Evolutionary conservation across 192 early-diverging fungal species (phyloP), one percentile per base, ranked within the genome.

Genomic region (Rhizophagus sp.): DNA sequence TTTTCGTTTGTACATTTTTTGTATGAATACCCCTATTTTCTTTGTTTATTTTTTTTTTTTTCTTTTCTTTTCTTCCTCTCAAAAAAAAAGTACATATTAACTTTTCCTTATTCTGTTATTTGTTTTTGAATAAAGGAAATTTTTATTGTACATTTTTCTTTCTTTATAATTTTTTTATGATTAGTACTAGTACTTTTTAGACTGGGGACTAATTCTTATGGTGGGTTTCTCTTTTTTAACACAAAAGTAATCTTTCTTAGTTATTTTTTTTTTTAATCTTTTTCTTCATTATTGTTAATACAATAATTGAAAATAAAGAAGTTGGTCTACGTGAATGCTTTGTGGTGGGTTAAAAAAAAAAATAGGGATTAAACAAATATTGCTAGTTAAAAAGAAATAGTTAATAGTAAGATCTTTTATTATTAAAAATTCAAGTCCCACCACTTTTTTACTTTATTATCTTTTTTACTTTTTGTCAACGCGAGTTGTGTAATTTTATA

Each of bases 1-100:
- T 77, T 81, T 80, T 73, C 67, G 50, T 79, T 82, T 39, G 65
- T 67, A 63, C 39, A 52, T 65, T 81, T 69, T 80, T 36, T 36
- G 66, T 61, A 63, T 67, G 39, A 41, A 41, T 30, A 72, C 61
- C 66, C 39, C 24, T 44, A 44, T 62, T 68, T 47, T 71, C 3
- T 78, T 57, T 76, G 62, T 36, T 19, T 68, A 36, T 30, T 72
- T 75, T 74, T 73, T 33, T 36, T 75, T 64, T 47, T 80, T 76
- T 25, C 79, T 13, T 61, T 36, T 71, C n/a, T n/a, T n/a, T n/a
- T n/a, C n/a, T 62, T 68, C 36, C 41, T 83, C 62, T 13, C 30
- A 1, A 1, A 30, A 33, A 64, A 82, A 66, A 64, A 78, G 19
- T n/a, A 62, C 34, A 17, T 83, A 36, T 24, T 64, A 30, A 30